Evolutionary conservation across 768 basidiomycete species (phyloP).

Genomic region (Clitopilus hobsonii): DNA sequence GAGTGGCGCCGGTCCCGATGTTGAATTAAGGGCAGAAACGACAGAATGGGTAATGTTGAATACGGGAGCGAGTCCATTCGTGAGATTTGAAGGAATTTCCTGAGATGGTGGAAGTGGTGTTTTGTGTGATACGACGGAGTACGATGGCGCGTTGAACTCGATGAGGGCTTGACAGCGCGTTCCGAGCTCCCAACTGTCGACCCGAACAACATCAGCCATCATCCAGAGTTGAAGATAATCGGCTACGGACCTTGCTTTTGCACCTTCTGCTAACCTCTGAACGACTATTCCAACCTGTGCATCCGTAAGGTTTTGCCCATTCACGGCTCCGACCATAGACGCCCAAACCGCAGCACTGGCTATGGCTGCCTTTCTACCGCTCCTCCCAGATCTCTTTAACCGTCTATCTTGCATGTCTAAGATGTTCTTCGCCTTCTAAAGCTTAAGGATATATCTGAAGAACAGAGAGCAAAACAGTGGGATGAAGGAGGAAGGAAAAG

Average conservation of each 20-base stretch:
- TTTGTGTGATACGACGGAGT: slow-evolving; percentile 36
- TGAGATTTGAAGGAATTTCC: slow-evolving; percentile 23
- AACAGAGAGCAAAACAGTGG: background rate
- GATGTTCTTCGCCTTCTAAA: background rate
- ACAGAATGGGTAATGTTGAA: slow-evolving; percentile 48
- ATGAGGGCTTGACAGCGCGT: slow-evolving; percentile 47
- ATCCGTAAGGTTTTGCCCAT: slow-evolving; percentile 1
- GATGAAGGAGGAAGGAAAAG: background rate
- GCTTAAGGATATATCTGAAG: background rate
- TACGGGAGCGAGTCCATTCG: slow-evolving; percentile 43
- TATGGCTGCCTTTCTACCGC: background rate
- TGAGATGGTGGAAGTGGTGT: slow-evolving; percentile 32
- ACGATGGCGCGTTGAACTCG: slow-evolving; percentile 37
- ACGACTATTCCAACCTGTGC: background rate
- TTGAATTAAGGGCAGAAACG: slow-evolving; percentile 41
- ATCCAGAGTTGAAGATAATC: background rate
- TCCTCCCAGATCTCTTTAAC: background rate
- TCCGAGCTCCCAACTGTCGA: slow-evolving; percentile 52
- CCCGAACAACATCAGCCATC: background rate
- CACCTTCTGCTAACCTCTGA: background rate
- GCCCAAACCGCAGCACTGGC: background rate
- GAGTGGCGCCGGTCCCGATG: slow-evolving; percentile 53
- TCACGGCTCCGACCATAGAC: background rate
- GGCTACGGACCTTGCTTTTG: background rate
- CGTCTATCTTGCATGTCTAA: background rate